Base-by-base conservation (phyloP, 495 filamentous ascomycete genomes). In the Xylaria sp. region DNA sequence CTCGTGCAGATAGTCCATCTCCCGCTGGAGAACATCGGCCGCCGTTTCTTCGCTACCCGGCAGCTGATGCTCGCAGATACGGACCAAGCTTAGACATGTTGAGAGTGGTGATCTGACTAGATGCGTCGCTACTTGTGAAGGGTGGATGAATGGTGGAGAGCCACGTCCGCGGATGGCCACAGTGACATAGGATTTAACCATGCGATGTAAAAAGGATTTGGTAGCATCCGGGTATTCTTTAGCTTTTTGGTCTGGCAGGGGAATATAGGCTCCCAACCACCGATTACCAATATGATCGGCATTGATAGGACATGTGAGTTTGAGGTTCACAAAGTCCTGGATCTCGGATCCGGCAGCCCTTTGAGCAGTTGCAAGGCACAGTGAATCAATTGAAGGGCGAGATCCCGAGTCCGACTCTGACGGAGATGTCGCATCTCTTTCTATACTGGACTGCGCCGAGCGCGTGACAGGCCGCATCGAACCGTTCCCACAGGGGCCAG, bases 211-310 rank as follows among this genome's bases (percentile, higher is more conserved):
- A 35, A 85, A 84, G 5, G 69, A 61, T 0, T 73, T 72, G n/a
- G 83, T 75, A 5, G 48, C 65, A 17, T 76, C 43, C 0, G 80
- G 80, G 52, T 85, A 84, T 9, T 77, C 59, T 65, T 86, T 86
- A 26, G 80, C 59, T 24, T 61, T 75, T 58, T 85, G 83, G 1
- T 76, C 81, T 0, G 82, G 75, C 11, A 79, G 57, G 2, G 82
- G 84, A 61, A 85, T 81, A 58, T 81, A 85, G 8, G 81, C 67
- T 33, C 82, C 81, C 62, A 85, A 52, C 84, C 82, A 86, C 40
- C 84, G 84, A 63, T 84, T 83, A 19, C 77, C 81, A 64, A 86
- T 85, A 5, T 79, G 76, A 24, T 84, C 79, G 3, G 77, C 79
- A 68, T 86, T 77, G 59, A 85, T 83, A 5, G 82, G 80, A 68